phyloP scores from a whole-genome alignment of 2,329 filamentous ascomycete species.

The Fusarium sp. region DNA sequence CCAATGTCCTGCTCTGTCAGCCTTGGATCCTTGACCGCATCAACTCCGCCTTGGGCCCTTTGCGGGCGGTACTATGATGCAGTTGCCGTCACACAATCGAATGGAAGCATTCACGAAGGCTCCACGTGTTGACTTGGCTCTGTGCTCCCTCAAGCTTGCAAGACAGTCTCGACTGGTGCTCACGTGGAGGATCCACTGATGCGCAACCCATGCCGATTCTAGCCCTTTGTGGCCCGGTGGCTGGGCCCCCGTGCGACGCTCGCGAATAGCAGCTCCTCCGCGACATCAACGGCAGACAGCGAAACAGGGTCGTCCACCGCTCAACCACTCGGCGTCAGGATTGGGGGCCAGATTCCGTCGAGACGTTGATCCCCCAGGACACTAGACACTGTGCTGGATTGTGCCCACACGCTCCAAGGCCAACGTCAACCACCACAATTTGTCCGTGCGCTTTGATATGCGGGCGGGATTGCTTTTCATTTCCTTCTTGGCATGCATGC shows the following conservation, averaged over 20 bases:
- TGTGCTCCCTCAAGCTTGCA: constrained; percentile 44
- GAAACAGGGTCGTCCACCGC: constrained; percentile 40
- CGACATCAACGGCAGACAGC: constrained; percentile 28
- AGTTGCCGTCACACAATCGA: constrained; percentile 44
- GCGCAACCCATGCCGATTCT: constrained; percentile 49
- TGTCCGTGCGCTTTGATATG: constrained; percentile 41
- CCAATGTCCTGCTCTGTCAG: constrained; percentile 9
- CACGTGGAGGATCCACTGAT: constrained; percentile 53
- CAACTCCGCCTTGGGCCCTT: constrained; percentile 14
- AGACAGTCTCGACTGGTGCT: constrained; percentile 46
- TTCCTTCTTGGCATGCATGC: constrained; percentile 46
- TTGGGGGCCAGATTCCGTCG: constrained; percentile 27
- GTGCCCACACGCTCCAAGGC: constrained; percentile 36
- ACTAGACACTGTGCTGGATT: constrained; percentile 36
- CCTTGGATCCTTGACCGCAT: constrained; percentile 28
- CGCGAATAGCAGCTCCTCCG: constrained; percentile 42
- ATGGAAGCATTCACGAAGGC: constrained; percentile 45
- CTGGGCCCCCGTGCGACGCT: constrained; percentile 44
- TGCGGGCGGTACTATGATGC: constrained; percentile 26
- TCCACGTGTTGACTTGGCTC: constrained; percentile 50
- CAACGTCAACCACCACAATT: constrained; percentile 40
- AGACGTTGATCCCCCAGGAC: constrained; percentile 34
- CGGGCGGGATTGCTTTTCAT: constrained; percentile 43
- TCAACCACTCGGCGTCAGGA: constrained; percentile 23
- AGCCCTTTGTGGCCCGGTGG: constrained; percentile 45